These are phyloP conservation scores for Triticum monococcum DNA, from an alignment of 176 grass and related monocot species.

Conservation along the genomic window DNA sequence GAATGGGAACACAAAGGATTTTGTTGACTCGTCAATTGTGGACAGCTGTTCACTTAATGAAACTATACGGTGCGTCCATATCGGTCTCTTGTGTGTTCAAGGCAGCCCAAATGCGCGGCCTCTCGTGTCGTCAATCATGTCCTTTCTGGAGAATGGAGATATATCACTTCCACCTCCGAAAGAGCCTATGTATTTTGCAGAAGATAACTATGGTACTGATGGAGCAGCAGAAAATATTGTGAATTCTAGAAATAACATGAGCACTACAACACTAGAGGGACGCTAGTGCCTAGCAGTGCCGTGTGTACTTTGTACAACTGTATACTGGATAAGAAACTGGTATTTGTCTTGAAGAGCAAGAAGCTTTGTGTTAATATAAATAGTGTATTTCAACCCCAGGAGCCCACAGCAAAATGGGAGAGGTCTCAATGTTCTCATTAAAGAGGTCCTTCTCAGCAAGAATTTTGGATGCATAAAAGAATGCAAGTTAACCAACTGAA, in stretches of 20 bases:
- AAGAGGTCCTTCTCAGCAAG: neutral
- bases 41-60: slow-evolving; percentile 8
- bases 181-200: slow-evolving; percentile 20
- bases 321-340: neutral
- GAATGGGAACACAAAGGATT: slow-evolving; percentile 26
- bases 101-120: slow-evolving; percentile 27
- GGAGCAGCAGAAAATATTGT: neutral
- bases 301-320: neutral
- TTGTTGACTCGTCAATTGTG: slow-evolving; percentile 33
- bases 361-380: neutral
- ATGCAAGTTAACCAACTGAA: neutral
- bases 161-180: slow-evolving; percentile 36
- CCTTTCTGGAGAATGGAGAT: slow-evolving; percentile 32
- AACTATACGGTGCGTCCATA: slow-evolving; percentile 27
- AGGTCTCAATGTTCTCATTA: neutral
- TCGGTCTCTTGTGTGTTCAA: slow-evolving; percentile 50
- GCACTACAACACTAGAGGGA: neutral
- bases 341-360: neutral
- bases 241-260: neutral
- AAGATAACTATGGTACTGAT: neutral
- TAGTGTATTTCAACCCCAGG: neutral
- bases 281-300: neutral
- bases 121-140: slow-evolving; percentile 25
- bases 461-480: neutral
- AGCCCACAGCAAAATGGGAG: neutral